Percentiles rank a stretch among this genome's conserved stretches.
Conservation (phyloP, 345 rosid genomes). For the Noccaea bulbosa region DNA sequence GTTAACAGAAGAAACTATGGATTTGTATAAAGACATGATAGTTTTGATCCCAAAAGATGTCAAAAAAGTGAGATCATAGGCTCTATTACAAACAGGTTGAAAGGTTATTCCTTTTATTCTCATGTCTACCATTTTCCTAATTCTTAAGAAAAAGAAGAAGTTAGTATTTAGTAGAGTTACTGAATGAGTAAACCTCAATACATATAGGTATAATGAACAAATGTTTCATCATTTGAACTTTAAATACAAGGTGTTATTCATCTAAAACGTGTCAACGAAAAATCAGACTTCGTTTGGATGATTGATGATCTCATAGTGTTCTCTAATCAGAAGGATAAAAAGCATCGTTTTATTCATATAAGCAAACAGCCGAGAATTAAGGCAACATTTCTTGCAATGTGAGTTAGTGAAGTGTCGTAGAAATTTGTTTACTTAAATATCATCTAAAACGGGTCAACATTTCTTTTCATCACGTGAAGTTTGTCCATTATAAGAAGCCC, state of each 20-base stretch:
- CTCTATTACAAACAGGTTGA: constrained; percentile 23
- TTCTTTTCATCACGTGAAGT: no score
- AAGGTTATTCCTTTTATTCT: constrained; percentile 32
- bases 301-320: not conserved
- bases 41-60: constrained; percentile 33
- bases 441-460: no score
- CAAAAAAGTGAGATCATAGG: constrained; percentile 31
- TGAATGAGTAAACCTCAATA: not conserved
- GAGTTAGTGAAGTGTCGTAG: no score
- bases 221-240: not conserved
- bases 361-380: no score
- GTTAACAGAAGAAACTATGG: constrained; percentile 31
- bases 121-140: constrained; percentile 9
- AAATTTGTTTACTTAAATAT: no score
- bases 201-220: not conserved
- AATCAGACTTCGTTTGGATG: constrained; percentile 3
- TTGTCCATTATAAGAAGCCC: no score
- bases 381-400: no score
- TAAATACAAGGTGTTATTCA: not conserved
- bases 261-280: not conserved
- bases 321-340: not conserved
- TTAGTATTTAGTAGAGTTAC: not conserved
- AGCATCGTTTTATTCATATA: no score
- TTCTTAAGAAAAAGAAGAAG: not conserved
- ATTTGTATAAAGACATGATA: constrained; percentile 33